phyloP scores from a whole-genome alignment of 2,329 filamentous ascomycete species.

The Trichoderma sp. region DNA sequence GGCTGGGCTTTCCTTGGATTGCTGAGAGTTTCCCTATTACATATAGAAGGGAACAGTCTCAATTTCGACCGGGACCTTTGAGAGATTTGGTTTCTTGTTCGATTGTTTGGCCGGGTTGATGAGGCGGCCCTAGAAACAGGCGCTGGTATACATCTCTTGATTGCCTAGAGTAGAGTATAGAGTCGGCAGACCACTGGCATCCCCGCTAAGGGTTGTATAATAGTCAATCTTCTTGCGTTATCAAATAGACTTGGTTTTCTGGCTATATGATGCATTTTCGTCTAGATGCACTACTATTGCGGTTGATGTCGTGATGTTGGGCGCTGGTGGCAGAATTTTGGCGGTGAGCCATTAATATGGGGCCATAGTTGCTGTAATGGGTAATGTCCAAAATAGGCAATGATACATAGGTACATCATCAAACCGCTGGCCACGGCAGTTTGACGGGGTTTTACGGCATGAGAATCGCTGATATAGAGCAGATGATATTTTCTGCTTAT shows the following conservation, averaged over 20 bases:
- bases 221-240: slow-evolving; percentile 21
- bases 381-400: background rate
- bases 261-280: background rate
- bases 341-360: background rate
- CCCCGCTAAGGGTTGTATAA: slow-evolving; percentile 22
- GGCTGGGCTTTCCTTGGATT: slow-evolving; percentile 19
- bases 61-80: background rate
- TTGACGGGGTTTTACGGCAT: background rate
- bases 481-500: background rate
- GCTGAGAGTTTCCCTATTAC: slow-evolving; percentile 15
- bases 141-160: slow-evolving; percentile 22
- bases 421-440: background rate
- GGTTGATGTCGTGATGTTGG: background rate
- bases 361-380: background rate
- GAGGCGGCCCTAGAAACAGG: slow-evolving; percentile 14
- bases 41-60: slow-evolving; percentile 15
- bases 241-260: slow-evolving; percentile 15
- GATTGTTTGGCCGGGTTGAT: slow-evolving; percentile 13
- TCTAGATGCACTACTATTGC: background rate
- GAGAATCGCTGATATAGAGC: background rate
- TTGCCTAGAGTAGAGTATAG: slow-evolving; percentile 23
- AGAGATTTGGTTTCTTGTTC: slow-evolving; percentile 16
- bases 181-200: slow-evolving; percentile 21
- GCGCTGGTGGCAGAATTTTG: background rate
- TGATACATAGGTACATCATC: background rate